These are phyloP conservation scores for Penicillium crustosum DNA, from an alignment of 2,329 filamentous ascomycete species.

Conservation along the genomic window DNA sequence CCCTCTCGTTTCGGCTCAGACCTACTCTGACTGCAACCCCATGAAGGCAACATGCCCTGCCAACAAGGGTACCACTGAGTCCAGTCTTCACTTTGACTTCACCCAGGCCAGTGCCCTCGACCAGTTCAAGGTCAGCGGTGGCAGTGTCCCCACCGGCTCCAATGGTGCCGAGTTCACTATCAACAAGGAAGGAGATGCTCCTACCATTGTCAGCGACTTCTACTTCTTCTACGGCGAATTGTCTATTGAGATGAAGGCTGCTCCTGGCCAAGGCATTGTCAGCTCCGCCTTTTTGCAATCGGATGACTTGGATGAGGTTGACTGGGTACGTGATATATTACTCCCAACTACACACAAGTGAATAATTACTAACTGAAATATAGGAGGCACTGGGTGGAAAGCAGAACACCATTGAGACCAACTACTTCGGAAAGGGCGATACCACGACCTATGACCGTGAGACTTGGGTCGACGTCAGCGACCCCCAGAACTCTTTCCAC, in stretches of 20 bases:
- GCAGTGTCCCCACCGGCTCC: conserved; percentile 62
- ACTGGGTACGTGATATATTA: conserved; percentile 76
- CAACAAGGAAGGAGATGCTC: conserved; percentile 72
- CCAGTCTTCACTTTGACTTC: conserved; percentile 36
- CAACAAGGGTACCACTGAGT: conserved; percentile 65
- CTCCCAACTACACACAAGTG: not conserved
- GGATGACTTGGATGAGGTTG: conserved; percentile 93
- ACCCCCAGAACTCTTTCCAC: conserved; percentile 54
- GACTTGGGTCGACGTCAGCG: conserved; percentile 66
- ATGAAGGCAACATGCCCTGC: conserved; percentile 57
- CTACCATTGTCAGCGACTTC: conserved; percentile 82
- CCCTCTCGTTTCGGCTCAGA: conserved; percentile 60
- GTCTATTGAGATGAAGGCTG: conserved; percentile 79
- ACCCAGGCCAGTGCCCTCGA: conserved; percentile 56
- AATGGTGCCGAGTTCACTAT: conserved; percentile 84
- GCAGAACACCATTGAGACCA: conserved; percentile 62
- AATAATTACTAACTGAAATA: conserved; percentile 55
- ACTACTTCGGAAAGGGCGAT: conserved; percentile 95
- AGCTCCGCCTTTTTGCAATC: conserved; percentile 89
- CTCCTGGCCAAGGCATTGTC: conserved; percentile 85
- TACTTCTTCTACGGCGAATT: conserved; percentile 98
- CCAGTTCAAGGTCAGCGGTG: conserved; percentile 66
- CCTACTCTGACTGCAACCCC: conserved; percentile 74
- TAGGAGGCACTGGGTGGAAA: conserved; percentile 42
- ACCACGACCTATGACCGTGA: conserved; percentile 78